Conservation (phyloP, 305 asterid genomes). For the Fraxinus nigra region DNA sequence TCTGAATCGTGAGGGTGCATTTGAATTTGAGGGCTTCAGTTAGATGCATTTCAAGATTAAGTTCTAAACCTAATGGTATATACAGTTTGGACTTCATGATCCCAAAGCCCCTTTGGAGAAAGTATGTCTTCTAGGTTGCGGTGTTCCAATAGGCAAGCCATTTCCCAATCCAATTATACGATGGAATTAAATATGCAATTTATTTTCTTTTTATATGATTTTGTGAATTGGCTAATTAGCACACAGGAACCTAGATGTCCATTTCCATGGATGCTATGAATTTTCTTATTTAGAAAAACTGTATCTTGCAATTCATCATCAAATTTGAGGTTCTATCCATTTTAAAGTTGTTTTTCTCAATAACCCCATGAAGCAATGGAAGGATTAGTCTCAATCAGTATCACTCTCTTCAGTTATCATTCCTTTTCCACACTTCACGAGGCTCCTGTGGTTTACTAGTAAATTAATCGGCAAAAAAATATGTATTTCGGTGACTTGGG, state of each 20-base stretch:
- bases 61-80: no score
- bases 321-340: background rate
- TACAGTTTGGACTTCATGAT: constrained; percentile 22
- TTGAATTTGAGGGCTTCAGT: no score
- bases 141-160: constrained; percentile 87
- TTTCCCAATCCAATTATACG: constrained; percentile 1
- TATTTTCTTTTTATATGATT: background rate
- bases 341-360: background rate
- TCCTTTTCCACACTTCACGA: background rate
- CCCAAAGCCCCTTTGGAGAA: constrained; percentile 90
- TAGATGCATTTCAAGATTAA: no score
- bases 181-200: background rate
- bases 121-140: constrained; percentile 78
- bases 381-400: background rate
- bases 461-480: background rate
- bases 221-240: background rate
- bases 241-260: background rate
- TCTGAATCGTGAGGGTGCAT: no score
- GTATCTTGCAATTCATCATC: background rate
- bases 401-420: background rate
- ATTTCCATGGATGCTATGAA: background rate
- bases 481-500: constrained; percentile 30
- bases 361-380: background rate
- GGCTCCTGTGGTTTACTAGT: background rate
- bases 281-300: background rate